Percentiles rank a stretch among this genome's conserved stretches.
These are phyloP conservation scores for Calonectria multiphialidica DNA, from an alignment of 2,329 filamentous ascomycete genomes.

Conservation along the genomic window DNA sequence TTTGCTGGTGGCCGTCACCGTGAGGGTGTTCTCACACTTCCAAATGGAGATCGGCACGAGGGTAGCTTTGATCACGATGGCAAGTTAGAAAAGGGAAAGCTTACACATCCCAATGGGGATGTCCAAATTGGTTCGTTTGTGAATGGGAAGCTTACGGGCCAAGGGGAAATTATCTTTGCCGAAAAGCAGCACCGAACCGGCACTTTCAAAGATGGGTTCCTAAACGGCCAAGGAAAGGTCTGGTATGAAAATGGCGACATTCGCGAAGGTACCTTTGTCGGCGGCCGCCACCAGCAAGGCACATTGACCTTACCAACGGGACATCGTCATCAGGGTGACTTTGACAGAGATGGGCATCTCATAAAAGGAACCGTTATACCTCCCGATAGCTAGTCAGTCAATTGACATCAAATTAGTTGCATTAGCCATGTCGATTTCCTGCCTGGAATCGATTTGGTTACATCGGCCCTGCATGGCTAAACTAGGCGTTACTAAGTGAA, in stretches of 20 bases:
- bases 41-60: background rate
- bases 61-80: background rate
- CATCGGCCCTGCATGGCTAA: no score
- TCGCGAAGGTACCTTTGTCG: background rate
- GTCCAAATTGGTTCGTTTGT: background rate
- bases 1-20: background rate
- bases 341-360: background rate
- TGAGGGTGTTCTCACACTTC: background rate
- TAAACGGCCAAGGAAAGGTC: background rate
- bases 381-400: background rate
- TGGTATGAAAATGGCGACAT: background rate
- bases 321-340: background rate
- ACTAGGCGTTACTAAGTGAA: no score
- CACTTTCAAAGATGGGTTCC: background rate
- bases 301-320: background rate
- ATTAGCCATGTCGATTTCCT: no score
- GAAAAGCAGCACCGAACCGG: background rate
- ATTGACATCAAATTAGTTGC: no score
- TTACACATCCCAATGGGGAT: background rate
- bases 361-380: background rate
- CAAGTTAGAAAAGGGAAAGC: background rate
- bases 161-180: background rate
- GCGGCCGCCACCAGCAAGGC: background rate
- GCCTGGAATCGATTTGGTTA: no score
- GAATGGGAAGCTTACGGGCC: background rate